These are phyloP conservation scores for Globisporangium nunn DNA, from an alignment of 352 stramenopile species.

Conservation along the genomic window DNA sequence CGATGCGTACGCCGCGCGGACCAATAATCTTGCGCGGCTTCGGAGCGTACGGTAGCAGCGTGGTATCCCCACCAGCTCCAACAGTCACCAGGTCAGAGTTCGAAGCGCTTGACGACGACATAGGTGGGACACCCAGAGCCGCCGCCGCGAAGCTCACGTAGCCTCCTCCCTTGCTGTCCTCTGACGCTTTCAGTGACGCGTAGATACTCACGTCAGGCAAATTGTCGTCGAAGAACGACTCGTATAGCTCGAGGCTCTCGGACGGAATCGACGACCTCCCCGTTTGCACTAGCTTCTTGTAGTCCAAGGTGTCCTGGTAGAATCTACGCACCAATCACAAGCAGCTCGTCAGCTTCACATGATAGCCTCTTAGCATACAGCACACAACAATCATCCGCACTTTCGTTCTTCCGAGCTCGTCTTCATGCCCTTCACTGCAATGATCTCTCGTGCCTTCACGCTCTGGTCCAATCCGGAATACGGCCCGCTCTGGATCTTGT, in stretches of 20 bases:
- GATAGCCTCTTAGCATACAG: not conserved
- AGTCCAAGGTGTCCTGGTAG: conserved; percentile 64
- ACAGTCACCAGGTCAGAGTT: not conserved
- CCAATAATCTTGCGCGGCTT: conserved; percentile 16
- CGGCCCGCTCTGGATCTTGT: conserved; percentile 67
- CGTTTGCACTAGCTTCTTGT: conserved; percentile 56
- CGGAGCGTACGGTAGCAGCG: not conserved
- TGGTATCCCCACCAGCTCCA: not conserved
- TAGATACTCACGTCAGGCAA: conserved; percentile 56
- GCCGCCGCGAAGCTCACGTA: conserved; percentile 15
- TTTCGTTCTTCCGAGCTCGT: conserved; percentile 53
- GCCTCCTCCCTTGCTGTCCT: not conserved
- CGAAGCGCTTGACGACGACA: conserved; percentile 4
- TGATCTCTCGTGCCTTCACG: conserved; percentile 70
- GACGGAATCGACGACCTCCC: conserved; percentile 40
- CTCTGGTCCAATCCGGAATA: conserved; percentile 79
- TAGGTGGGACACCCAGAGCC: conserved; percentile 9
- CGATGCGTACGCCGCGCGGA: conserved; percentile 10
- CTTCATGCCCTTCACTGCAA: conserved; percentile 67
- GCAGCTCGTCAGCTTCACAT: not conserved
- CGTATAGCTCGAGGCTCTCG: conserved; percentile 72
- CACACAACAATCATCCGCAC: conserved; percentile 14
- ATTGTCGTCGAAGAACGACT: conserved; percentile 74
- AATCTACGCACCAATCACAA: conserved; percentile 17
- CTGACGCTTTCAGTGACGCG: conserved; percentile 7